These are phyloP conservation scores for Zizania palustris DNA, from an alignment of 202 grass and related monocot species.

Conservation along the genomic window DNA sequence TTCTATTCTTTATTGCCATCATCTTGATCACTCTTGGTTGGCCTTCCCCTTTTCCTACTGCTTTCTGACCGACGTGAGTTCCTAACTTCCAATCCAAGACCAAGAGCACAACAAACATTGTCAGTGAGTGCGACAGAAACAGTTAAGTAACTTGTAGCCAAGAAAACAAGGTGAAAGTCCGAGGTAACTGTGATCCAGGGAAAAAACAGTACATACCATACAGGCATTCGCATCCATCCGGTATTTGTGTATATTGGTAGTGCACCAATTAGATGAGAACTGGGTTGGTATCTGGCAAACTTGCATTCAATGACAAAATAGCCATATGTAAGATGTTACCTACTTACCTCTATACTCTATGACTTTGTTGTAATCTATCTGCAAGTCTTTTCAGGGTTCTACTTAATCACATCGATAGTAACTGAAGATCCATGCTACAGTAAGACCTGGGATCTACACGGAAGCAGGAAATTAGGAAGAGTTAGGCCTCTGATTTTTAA, in stretches of 20 bases:
- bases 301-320: background rate
- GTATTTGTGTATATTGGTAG: background rate
- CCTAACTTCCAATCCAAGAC: constrained; percentile 3
- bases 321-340: no score
- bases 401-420: background rate
- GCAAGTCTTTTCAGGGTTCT: background rate
- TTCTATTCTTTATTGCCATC: constrained; percentile 9
- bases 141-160: background rate
- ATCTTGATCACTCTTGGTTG: background rate
- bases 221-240: background rate
- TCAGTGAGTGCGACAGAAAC: background rate
- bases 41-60: background rate
- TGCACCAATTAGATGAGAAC: background rate
- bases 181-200: background rate
- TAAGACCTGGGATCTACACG: constrained; percentile 7
- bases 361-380: background rate
- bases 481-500: constrained; percentile 5
- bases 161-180: background rate
- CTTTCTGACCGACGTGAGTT: no score
- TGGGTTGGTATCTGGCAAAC: background rate
- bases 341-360: background rate
- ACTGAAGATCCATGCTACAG: background rate
- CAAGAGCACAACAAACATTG: constrained; percentile 23
- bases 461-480: background rate
- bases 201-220: background rate